Conservation (phyloP, 306 rosid species). For the Cyamopsis tetragonoloba region DNA sequence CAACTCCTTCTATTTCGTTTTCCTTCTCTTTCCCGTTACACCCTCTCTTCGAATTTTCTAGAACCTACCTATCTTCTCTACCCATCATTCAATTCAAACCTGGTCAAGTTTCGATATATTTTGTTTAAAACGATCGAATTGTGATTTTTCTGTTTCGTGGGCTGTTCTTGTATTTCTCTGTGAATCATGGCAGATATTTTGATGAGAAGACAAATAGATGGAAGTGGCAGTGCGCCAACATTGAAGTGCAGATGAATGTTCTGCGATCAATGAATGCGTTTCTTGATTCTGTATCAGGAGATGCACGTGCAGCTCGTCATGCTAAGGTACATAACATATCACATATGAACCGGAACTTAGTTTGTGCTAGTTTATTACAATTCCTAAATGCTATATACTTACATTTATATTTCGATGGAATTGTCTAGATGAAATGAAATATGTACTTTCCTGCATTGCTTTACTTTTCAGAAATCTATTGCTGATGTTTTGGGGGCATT, state of each 20-base stretch:
- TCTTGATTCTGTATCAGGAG: conserved; percentile 61
- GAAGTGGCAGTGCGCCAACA: conserved; percentile 79
- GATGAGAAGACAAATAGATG: conserved; percentile 49
- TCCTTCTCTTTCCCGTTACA: too few relatives aligned
- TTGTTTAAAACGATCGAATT: not conserved
- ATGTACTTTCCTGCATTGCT: conserved; percentile 1
- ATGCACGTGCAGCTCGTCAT: conserved; percentile 37
- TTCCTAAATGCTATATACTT: not conserved
- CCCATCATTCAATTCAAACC: not conserved
- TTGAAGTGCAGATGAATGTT: conserved; percentile 71
- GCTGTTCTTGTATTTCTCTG: not conserved
- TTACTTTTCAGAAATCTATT: conserved; percentile 58
- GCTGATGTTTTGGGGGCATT: conserved; percentile 62
- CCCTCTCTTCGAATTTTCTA: not conserved
- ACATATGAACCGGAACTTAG: not conserved
- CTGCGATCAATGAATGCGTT: conserved; percentile 53
- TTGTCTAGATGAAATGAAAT: not conserved
- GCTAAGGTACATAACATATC: conserved; percentile 52
- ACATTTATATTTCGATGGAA: too few relatives aligned
- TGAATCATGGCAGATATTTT: conserved; percentile 32
- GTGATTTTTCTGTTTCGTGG: not conserved
- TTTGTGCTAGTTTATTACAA: not conserved
- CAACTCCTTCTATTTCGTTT: not conserved
- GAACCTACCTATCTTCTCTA: not conserved
- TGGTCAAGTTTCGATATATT: not conserved